A percentile compares a stretch with the other conserved stretches of the same genome.
These are phyloP conservation scores for Aspergillus pseudotamarii DNA, from an alignment of 2,329 filamentous ascomycete species.

Conservation along the genomic window DNA sequence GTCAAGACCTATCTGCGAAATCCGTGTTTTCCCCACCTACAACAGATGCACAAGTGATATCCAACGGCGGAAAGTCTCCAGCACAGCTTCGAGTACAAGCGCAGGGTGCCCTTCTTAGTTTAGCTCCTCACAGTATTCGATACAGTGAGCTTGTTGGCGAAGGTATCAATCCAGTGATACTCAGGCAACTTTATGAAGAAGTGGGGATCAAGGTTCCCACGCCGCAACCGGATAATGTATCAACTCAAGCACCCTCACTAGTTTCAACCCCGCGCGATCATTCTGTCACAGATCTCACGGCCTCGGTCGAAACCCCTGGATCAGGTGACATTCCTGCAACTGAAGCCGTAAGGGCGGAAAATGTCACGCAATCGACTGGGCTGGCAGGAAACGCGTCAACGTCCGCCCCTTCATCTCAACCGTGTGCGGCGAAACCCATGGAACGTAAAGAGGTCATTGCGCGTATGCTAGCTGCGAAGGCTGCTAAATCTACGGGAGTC, in stretches of 20 bases:
- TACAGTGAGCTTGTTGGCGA: constrained; percentile 75
- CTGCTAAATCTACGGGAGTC: constrained; percentile 51
- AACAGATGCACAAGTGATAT: neutral
- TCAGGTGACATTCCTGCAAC: neutral
- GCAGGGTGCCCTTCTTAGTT: constrained; percentile 66
- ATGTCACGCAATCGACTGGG: neutral
- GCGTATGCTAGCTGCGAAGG: constrained; percentile 72
- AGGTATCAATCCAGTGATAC: constrained; percentile 65
- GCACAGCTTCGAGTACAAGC: constrained; percentile 53
- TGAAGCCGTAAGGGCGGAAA: neutral
- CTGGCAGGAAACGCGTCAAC: neutral
- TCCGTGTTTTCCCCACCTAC: constrained; percentile 3
- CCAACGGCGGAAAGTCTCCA: constrained; percentile 27
- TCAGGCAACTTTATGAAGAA: constrained; percentile 69
- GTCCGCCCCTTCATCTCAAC: constrained; percentile 9
- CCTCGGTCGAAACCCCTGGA: neutral
- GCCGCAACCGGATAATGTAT: constrained; percentile 14
- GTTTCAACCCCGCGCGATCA: neutral
- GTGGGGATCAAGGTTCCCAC: constrained; percentile 58
- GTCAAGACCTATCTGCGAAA: constrained; percentile 11
- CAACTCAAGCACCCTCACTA: neutral
- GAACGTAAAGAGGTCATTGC: constrained; percentile 78
- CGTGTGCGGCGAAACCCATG: constrained; percentile 49
- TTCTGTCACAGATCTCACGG: neutral
- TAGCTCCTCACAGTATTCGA: constrained; percentile 66